Conservation (phyloP, 1,284 basidiomycete genomes). For the Abortiporus biennis region DNA sequence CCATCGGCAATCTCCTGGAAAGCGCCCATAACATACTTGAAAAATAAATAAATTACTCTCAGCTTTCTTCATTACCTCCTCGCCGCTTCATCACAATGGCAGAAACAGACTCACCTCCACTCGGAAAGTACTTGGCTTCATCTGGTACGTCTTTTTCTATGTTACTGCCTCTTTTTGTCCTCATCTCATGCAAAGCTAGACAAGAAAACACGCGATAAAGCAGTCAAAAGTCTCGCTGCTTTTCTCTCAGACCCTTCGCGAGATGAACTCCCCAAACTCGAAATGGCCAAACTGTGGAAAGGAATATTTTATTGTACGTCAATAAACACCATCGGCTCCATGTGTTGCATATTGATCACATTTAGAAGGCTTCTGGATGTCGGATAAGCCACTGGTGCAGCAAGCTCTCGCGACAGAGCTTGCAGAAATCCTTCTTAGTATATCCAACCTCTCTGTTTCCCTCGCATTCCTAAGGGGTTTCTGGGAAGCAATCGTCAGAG, state of each 20-base stretch:
- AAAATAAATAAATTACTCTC: no score
- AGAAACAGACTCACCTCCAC: no score
- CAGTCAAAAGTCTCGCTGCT: constrained; percentile 68
- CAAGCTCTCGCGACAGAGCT: constrained; percentile 87
- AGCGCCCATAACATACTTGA: no score
- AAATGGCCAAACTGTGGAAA: constrained; percentile 95
- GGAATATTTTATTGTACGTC: constrained; percentile 93
- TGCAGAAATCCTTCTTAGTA: constrained; percentile 73
- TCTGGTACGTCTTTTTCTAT: constrained; percentile 53
- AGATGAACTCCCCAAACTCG: constrained; percentile 55
- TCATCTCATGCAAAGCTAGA: constrained; percentile 40
- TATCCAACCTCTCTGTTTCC: constrained; percentile 54
- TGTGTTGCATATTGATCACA: no score
- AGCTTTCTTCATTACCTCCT: no score
- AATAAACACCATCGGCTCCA: no score
- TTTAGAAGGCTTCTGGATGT: constrained; percentile 99
- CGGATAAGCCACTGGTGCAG: constrained; percentile 95
- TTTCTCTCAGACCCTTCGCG: constrained; percentile 67
- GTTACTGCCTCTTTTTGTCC: constrained; percentile 5
- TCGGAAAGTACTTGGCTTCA: constrained; percentile 88
- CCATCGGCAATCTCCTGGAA: no score
- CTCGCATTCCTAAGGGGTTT: constrained; percentile 83
- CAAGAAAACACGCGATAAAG: constrained; percentile 86
- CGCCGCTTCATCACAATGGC: no score
- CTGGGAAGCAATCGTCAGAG: constrained; percentile 84